Percentiles rank a stretch among this genome's conserved stretches.
These are phyloP conservation scores for Gillenia trifoliata DNA, from an alignment of 306 rosid species.

Conservation along the genomic window DNA sequence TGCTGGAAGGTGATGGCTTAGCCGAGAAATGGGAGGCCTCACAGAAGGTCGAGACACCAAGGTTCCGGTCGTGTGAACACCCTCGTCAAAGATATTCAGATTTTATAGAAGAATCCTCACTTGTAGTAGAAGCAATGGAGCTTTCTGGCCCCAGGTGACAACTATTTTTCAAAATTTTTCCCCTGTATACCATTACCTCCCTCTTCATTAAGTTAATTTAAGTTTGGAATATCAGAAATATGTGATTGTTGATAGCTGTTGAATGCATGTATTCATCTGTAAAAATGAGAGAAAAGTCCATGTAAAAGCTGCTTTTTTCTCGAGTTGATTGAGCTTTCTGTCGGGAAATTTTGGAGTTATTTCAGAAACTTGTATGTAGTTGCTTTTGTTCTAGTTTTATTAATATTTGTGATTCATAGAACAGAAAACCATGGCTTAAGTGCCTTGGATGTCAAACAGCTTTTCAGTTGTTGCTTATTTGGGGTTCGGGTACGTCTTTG, in stretches of 20 bases:
- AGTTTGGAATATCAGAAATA: slow-evolving; percentile 23
- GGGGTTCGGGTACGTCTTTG: neutral
- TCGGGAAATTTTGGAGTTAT: slow-evolving; percentile 20
- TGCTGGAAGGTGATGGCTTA: slow-evolving; percentile 97
- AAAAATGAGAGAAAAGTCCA: slow-evolving; percentile 38
- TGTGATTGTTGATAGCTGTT: slow-evolving; percentile 41
- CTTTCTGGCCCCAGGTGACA: slow-evolving; percentile 98
- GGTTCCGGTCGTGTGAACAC: slow-evolving; percentile 53
- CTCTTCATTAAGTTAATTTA: slow-evolving; percentile 17
- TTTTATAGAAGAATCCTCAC: slow-evolving; percentile 87
- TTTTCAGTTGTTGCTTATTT: neutral
- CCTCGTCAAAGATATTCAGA: slow-evolving; percentile 81
- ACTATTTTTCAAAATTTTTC: slow-evolving; percentile 10
- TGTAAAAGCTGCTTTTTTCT: slow-evolving; percentile 37
- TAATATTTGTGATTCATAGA: neutral
- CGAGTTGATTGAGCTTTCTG: slow-evolving; percentile 17
- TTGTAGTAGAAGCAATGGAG: slow-evolving; percentile 93
- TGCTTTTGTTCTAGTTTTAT: neutral
- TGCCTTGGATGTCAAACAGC: neutral
- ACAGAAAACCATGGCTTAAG: neutral
- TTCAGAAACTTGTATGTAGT: slow-evolving; percentile 9
- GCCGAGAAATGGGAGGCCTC: slow-evolving; percentile 99
- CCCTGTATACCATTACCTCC: slow-evolving; percentile 22
- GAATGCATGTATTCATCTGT: slow-evolving; percentile 53
- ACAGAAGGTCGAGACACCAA: slow-evolving; percentile 68